Percentiles rank a stretch among this genome's conserved stretches.
Evolutionary conservation across 2,329 filamentous ascomycete species (phyloP).

Genomic region (Elsinoe australis): DNA sequence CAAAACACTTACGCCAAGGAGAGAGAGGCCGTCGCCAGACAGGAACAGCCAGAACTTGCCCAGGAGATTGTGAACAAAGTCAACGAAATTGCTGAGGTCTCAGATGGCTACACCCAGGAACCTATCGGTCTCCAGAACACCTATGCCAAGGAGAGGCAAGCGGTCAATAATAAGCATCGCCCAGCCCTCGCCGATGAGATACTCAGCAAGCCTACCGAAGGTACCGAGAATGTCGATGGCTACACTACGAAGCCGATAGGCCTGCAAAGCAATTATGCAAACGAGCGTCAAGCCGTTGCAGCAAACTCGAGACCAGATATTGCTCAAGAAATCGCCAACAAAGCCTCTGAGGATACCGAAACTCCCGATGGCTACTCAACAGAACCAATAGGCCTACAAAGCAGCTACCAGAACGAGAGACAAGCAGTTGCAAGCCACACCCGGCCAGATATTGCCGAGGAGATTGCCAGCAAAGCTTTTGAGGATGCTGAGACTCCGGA

Average conservation of each 20-base stretch:
- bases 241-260: constrained; percentile 6
- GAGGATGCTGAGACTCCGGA: constrained; percentile 6
- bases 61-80: not conserved
- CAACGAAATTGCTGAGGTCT: no score
- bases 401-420: constrained; percentile 17
- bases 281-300: constrained; percentile 1
- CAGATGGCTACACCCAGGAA: no score
- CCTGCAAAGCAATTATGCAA: not conserved
- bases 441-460: not conserved
- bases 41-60: not conserved
- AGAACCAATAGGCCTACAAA: constrained; percentile 21
- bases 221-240: not conserved
- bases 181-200: no score
- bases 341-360: not conserved
- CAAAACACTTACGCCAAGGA: constrained; percentile 21
- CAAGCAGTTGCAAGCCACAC: not conserved
- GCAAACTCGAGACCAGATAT: constrained; percentile 6
- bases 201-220: not conserved
- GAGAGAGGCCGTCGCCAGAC: not conserved
- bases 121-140: no score
- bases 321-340: constrained; percentile 1
- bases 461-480: not conserved
- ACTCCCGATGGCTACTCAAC: constrained; percentile 18
- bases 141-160: no score
- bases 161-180: no score